Evolutionary conservation across 75 land plant genomes (phyloP), one percentile per base, ranked within the genome.

Genomic region (Picea sitchensis): DNA sequence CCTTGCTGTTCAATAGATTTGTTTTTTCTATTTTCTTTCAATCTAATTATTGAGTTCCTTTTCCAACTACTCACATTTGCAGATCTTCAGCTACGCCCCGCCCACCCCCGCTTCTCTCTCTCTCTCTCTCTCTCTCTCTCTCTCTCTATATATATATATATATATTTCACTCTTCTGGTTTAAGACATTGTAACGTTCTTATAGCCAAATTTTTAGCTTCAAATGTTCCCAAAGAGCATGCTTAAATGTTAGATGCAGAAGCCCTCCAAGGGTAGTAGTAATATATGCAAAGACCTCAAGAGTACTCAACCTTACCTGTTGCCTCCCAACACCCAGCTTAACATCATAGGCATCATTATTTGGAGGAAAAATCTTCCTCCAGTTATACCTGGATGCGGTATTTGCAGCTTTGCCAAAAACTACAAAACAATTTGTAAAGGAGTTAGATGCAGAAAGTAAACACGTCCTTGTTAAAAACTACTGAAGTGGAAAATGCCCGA

Each of bases 351-450:
- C 74, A 71, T 44, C 20, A 71, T 11, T 9, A 47, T n/a, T 71
- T 71, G 74, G 74, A 88, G 76, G 78, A 88, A 80, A 80, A 82
- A 77, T 62, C 82, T 74, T 64, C 88, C 89, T 36, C 79, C 84
- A 61, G 76, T 85, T 64, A 82, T 77, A 59, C 88, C 88, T 5
- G 89, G 89, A 76, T 88, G 89, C 31, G 85, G 88, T 61, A 88
- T 88, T 23, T 84, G 69, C 80, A 86, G 76, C 20, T 82, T 74
- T 77, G 86, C 76, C 12, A 88, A 14, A 11, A 88, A 76, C 87
- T 86, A 82, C 77, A 14, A 75, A 44, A 21, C 2, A 51, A 32
- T 47, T 38, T 81, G 41, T n/a, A 47, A 4, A 44, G 34, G 3
- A n/a, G 44, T 71, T 23, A 71, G 21, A 44, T 0, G n/a, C 54